A percentile compares a stretch with the other conserved stretches of the same genome.
Evolutionary conservation across 169 alveolate species (phyloP).

Genomic region (Cryptosporidium sp.): DNA sequence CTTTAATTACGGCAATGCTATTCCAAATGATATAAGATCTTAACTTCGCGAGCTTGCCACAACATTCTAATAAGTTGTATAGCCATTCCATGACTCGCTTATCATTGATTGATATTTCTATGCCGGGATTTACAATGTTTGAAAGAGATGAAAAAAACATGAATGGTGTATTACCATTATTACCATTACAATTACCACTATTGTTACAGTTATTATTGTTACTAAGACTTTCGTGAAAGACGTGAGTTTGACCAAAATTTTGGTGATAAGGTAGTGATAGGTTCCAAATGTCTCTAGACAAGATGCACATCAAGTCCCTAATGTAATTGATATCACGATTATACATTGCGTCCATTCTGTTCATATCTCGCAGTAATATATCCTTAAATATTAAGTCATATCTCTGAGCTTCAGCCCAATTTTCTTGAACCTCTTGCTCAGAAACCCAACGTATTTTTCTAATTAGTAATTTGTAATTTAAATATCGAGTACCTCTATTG

Average conservation of each 20-base stretch:
- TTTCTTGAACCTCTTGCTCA: conserved; percentile 49
- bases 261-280: neutral
- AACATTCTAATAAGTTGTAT: conserved; percentile 62
- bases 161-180: neutral
- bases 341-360: conserved; percentile 73
- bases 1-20: conserved; percentile 72
- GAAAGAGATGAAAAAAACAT: conserved; percentile 45
- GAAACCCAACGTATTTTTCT: conserved; percentile 69
- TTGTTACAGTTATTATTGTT: no score
- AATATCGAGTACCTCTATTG: conserved; percentile 72
- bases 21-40: conserved; percentile 73
- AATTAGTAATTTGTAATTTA: conserved; percentile 69
- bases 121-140: conserved; percentile 12
- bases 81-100: conserved; percentile 64
- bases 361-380: conserved; percentile 62
- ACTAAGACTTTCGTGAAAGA: neutral
- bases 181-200: no score
- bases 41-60: conserved; percentile 56
- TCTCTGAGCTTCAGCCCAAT: conserved; percentile 68
- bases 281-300: conserved; percentile 44
- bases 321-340: conserved; percentile 49
- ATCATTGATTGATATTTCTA: conserved; percentile 13
- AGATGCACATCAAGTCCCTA: conserved; percentile 44
- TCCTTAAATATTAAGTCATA: conserved; percentile 70
- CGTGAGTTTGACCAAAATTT: neutral